Evolutionary conservation across 306 rosid species (phyloP), one percentile per base, ranked within the genome.

Genomic region (Hippophae gyantsensis): DNA sequence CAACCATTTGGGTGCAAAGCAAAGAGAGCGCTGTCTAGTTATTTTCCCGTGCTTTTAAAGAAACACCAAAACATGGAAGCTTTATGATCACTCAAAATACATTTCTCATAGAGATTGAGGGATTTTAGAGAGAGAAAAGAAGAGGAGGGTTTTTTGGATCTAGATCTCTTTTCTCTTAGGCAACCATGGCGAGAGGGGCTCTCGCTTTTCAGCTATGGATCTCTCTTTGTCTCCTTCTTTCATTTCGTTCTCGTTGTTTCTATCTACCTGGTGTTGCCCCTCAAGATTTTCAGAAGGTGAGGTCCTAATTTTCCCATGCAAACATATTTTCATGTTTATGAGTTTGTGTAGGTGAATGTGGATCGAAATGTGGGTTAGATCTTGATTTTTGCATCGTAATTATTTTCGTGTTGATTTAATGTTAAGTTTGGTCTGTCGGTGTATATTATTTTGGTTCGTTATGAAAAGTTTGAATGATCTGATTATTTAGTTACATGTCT

Each of bases 261-360:
- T 82, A 89, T 72, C 96, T 89, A 46, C 93, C 88, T 26, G 96
- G 89, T 58, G 96, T 89, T 23, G 86, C 90, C 38, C 96, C 96
- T 26, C 79, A 81, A 56, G 94, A 82, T 72, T 89, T 89, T 62
- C 68, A 58, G 50, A 71, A 76, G 80, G 97, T 89, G 42, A n/a
- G 65, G 13, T 49, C 6, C 25, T 1, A 55, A n/a, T 52, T 43
- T 60, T 42, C 32, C 10, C 53, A 50, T 65, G 10, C 38, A 38
- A 6, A 7, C 53, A 1, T 65, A 13, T 13, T 13, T 56, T 49
- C 38, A 8, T 43, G 38, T 8, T 7, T 43, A 2, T n/a, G 4
- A 40, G 6, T 43, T 44, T 6, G 42, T 44, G 41, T 14, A 8
- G 3, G 7, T 32, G 59, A 11, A 54, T 41, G 50, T 26, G 58